Evolutionary conservation across 257 asterid genomes (phyloP).

Genomic region (Nicotiana sylvestris): DNA sequence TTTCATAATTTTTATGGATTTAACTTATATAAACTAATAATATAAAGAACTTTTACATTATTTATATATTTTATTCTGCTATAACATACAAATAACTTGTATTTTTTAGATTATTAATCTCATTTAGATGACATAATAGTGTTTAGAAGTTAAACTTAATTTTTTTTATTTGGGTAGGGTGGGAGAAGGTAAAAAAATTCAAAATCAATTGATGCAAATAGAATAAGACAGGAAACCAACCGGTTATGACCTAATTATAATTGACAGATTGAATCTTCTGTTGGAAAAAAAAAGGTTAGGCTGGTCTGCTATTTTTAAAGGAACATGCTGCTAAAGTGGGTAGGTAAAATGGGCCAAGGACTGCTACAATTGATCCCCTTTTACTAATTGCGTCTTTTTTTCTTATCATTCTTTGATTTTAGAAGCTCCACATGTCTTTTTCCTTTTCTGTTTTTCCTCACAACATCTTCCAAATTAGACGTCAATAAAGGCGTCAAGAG

Average conservation of each 20-base stretch:
- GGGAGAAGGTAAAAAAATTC: too few species aligned
- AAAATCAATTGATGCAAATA: background rate
- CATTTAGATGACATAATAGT: too few species aligned
- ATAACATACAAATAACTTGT: too few species aligned
- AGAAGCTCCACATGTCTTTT: background rate
- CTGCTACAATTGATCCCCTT: background rate
- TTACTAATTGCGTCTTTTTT: background rate
- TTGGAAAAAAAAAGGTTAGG: background rate
- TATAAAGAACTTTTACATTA: too few species aligned
- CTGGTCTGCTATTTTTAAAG: background rate
- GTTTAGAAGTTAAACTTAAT: too few species aligned
- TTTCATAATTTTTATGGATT: too few species aligned
- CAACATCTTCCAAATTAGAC: background rate
- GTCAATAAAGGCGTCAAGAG: constrained; percentile 1
- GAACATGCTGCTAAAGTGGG: background rate
- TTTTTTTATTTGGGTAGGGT: too few species aligned
- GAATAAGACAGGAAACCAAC: background rate
- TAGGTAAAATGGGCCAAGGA: background rate
- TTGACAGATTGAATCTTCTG: background rate
- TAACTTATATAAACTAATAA: too few species aligned
- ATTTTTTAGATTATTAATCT: too few species aligned
- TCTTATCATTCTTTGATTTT: background rate
- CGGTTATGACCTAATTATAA: background rate
- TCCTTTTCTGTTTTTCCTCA: background rate
- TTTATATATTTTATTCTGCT: too few species aligned